A percentile compares a stretch with the other conserved stretches of the same genome.
Evolutionary conservation across 495 filamentous ascomycete species (phyloP).

Genomic region (Chaetomium fimeti): DNA sequence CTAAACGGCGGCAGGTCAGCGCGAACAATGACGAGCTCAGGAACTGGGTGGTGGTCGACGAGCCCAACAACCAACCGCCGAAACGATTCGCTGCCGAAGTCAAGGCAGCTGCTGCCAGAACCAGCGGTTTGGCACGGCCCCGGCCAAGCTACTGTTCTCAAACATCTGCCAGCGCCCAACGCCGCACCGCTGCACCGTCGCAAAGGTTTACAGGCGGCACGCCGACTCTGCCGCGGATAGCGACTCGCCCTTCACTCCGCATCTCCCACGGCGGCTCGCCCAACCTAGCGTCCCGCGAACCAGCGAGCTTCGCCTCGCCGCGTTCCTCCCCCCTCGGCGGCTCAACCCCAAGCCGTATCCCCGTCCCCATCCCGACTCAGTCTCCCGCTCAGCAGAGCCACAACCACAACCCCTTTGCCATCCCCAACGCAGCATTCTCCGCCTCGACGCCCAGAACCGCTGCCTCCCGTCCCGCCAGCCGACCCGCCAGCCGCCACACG

Average conservation of each 20-base stretch:
- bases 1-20: slow-evolving; percentile 54
- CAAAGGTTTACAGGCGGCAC: slow-evolving; percentile 36
- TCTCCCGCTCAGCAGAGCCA: slow-evolving; percentile 10
- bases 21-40: slow-evolving; percentile 55
- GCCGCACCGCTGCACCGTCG: slow-evolving; percentile 43
- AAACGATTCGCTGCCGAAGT: slow-evolving; percentile 26
- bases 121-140: slow-evolving; percentile 16
- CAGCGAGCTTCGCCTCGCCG: slow-evolving; percentile 56
- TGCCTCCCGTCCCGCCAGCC: slow-evolving; percentile 30
- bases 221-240: slow-evolving; percentile 21
- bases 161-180: slow-evolving; percentile 25
- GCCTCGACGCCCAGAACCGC: slow-evolving; percentile 12
- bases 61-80: slow-evolving; percentile 29
- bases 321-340: slow-evolving; percentile 35
- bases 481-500: slow-evolving; percentile 31
- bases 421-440: slow-evolving; percentile 10
- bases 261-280: slow-evolving; percentile 52
- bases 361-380: slow-evolving; percentile 34
- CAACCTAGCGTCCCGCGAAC: slow-evolving; percentile 39
- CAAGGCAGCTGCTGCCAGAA: slow-evolving; percentile 14
- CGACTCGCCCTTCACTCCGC: slow-evolving; percentile 34
- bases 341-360: slow-evolving; percentile 43
- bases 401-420: slow-evolving; percentile 33
- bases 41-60: slow-evolving; percentile 76
- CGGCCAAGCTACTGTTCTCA: slow-evolving; percentile 28